Evolutionary conservation across 768 basidiomycete genomes (phyloP), one percentile per base, ranked within the genome.

Genomic region (Phlegmacium glaucopus): DNA sequence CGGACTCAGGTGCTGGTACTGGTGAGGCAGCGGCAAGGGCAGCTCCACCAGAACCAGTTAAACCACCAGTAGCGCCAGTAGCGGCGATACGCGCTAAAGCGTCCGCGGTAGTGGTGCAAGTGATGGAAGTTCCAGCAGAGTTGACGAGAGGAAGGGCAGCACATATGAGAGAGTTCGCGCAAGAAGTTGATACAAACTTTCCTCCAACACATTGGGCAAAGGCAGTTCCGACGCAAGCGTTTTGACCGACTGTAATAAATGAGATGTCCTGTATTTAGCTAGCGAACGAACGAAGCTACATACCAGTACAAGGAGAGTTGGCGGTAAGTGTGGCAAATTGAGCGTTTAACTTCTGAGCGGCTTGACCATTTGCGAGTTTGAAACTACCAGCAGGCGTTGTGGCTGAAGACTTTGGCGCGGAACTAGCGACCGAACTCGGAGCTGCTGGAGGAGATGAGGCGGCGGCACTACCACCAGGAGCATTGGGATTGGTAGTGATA

Each of bases 191-290:
- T 1, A 60, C 68, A 44, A 78, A 80, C 47, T 69, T 63, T n/a
- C 76, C 76, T n/a, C 54, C 59, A 22, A 72, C 72, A 49, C 79
- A 82, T 53, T 80, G 77, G 16, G 79, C 80, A 48, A 80, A 80
- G 4, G 57, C 61, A 3, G 62, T 62, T 11, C 60, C 55, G 25
- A 79, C 61, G 55, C 79, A 80, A 15, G 76, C 77, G 17, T 70
- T 60, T 60, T 62, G 46, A 56, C 58, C 54, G 15, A 39, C 53
- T 55, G 28, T 35, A 18, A n/a, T 16, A 38, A 28, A 39, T 3
- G 9, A 34, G 22, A 22, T 22, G 22, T 22, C 22, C 3, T 5
- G 22, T 22, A 22, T 22, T 5, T 22, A 3, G 9, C 2, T 4
- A n/a, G 17, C 11, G n/a, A 9, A 4, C 5, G 26, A 16, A 17